phyloP scores from a whole-genome alignment of 495 filamentous ascomycete species.

The Neurospora sp. region DNA sequence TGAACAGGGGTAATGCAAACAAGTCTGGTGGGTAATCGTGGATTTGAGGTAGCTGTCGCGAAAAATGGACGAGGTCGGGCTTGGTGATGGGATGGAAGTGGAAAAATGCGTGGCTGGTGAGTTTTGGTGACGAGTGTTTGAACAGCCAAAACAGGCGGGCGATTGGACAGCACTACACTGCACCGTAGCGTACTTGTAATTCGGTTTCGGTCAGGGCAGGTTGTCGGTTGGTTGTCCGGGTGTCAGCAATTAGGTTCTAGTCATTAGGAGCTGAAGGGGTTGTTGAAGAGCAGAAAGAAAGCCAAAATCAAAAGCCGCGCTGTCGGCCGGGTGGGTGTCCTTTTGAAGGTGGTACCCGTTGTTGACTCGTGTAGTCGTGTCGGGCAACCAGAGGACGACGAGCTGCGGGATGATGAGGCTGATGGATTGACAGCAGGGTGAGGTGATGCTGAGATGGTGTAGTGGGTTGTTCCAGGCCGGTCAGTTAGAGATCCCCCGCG shows the following conservation, averaged over 20 bases:
- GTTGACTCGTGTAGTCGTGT: conserved; percentile 7
- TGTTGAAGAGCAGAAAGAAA: not conserved
- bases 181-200: not conserved
- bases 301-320: not conserved
- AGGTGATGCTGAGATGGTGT: not conserved
- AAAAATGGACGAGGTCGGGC: conserved; percentile 21
- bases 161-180: conserved; percentile 3
- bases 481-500: conserved; percentile 1
- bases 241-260: conserved; percentile 4
- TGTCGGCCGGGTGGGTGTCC: not conserved
- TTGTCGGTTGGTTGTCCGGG: conserved; percentile 1
- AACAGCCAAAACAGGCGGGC: not conserved
- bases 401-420: not conserved
- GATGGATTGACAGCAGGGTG: not conserved
- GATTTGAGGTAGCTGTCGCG: conserved; percentile 2
- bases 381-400: conserved; percentile 15
- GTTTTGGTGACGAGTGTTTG: conserved; percentile 8
- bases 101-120: conserved; percentile 20
- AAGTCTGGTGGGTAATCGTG: conserved; percentile 2
- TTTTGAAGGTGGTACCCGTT: not conserved
- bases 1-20: not conserved
- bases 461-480: conserved; percentile 2
- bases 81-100: not conserved
- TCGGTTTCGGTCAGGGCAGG: not conserved
- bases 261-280: conserved; percentile 4